Conservation (phyloP, 768 basidiomycete species). For the Dioszegia crocea region DNA sequence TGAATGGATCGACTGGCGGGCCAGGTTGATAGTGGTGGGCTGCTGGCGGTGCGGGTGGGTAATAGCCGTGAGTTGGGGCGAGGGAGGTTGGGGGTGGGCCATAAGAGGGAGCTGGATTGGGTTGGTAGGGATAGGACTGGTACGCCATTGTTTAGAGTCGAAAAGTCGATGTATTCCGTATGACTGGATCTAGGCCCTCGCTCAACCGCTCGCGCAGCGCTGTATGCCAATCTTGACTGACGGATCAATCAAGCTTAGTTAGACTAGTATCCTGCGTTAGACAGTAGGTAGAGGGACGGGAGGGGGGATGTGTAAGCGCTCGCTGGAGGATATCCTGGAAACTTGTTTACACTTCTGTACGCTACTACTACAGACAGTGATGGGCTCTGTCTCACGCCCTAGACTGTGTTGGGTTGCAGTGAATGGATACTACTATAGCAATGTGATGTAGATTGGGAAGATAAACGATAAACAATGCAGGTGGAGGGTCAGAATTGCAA, state of each 20-base stretch:
- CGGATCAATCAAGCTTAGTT: not conserved
- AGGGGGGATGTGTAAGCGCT: not conserved
- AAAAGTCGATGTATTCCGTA: not conserved
- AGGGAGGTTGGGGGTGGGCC: not conserved
- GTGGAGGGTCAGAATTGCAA: too few species aligned
- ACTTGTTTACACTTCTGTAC: not conserved
- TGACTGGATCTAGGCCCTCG: too few species aligned
- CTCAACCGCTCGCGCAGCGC: too few species aligned
- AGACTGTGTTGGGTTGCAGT: too few species aligned
- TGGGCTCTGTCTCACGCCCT: too few species aligned
- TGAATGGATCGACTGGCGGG: conserved; percentile 30
- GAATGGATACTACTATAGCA: too few species aligned
- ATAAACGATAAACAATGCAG: too few species aligned
- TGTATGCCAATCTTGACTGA: too few species aligned
- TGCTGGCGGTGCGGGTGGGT: not conserved
- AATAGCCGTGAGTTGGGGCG: not conserved
- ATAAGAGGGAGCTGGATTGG: not conserved
- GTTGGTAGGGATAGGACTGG: conserved; percentile 2
- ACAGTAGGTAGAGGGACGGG: too few species aligned
- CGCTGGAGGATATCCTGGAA: not conserved
- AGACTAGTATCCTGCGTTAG: not conserved
- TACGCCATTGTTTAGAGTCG: not conserved
- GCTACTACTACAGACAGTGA: not conserved
- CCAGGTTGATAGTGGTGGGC: conserved; percentile 2
- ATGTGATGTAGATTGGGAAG: too few species aligned